A percentile compares a stretch with the other conserved stretches of the same genome.
These are phyloP conservation scores for Aureobasidium sp. DNA, from an alignment of 2,329 filamentous ascomycete species.

Conservation along the genomic window DNA sequence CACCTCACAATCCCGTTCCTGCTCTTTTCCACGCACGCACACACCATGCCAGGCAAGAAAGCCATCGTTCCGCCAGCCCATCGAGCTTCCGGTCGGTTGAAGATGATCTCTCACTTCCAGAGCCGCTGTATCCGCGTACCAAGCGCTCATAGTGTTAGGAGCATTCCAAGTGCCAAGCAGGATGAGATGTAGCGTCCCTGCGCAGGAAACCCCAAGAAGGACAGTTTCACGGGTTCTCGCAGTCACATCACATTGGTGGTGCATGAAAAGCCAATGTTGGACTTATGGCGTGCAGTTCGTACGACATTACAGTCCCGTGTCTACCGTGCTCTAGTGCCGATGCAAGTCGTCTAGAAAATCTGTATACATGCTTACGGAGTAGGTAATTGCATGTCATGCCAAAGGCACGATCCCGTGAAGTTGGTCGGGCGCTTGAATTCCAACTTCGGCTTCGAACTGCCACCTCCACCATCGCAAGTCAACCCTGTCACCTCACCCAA, in stretches of 20 bases:
- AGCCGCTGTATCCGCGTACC: not conserved
- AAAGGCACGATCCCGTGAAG: not conserved
- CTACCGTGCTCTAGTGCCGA: not conserved
- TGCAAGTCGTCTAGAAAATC: not conserved
- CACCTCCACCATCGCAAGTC: not conserved
- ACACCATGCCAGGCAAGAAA: conserved; percentile 7
- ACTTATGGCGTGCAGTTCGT: conserved; percentile 4
- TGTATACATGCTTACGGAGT: not conserved
- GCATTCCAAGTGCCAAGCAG: not conserved
- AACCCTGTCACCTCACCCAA: not conserved
- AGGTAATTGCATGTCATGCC: not conserved
- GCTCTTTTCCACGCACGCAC: not conserved
- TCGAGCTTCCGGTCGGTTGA: not conserved
- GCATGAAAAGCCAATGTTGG: conserved; percentile 5
- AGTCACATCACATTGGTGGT: not conserved
- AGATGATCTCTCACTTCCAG: not conserved
- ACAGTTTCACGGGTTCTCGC: not conserved
- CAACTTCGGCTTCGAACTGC: not conserved
- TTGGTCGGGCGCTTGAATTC: not conserved
- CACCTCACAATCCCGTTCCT: not conserved
- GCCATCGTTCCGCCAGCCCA: conserved; percentile 3
- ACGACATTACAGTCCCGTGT: not conserved
- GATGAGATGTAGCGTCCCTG: not conserved
- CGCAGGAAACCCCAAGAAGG: not conserved
- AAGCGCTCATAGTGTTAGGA: not conserved